Evolutionary conservation across 148 eudicot species (phyloP).

Genomic region (Silene conica): DNA sequence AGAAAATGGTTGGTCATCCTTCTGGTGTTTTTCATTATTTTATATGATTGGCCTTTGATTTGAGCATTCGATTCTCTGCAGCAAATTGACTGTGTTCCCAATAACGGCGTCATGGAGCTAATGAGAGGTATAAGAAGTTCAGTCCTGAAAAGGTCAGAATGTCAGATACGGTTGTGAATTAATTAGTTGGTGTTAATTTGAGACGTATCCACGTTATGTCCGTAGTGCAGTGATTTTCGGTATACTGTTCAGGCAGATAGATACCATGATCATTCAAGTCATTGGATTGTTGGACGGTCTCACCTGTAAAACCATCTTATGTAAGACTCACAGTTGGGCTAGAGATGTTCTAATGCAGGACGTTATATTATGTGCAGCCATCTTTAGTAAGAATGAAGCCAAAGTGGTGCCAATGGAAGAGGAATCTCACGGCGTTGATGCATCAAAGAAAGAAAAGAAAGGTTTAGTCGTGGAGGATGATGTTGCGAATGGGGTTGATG

Average conservation of each 20-base stretch:
- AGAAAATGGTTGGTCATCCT: conserved; percentile 53
- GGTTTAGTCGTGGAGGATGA: conserved; percentile 27
- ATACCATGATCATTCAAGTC: conserved; percentile 96
- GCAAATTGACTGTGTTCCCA: conserved; percentile 95
- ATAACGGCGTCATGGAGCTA: conserved; percentile 75
- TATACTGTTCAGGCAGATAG: conserved; percentile 73
- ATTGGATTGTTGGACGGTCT: conserved; percentile 71
- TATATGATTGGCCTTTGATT: conserved; percentile 5
- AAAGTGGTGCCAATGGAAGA: conserved; percentile 22
- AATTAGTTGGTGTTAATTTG: too few relatives aligned
- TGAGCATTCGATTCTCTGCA: conserved; percentile 19
- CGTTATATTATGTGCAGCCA: too few relatives aligned
- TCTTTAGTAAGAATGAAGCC: too few relatives aligned
- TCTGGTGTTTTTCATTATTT: background rate
- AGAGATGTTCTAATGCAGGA: too few relatives aligned
- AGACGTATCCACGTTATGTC: too few relatives aligned
- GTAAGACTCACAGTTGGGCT: too few relatives aligned
- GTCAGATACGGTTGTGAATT: too few relatives aligned
- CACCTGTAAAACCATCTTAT: too few relatives aligned
- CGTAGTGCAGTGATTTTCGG: too few relatives aligned
- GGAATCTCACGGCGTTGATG: conserved; percentile 7
- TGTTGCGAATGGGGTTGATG: conserved; percentile 14
- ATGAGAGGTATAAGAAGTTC: conserved; percentile 94
- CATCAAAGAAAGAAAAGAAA: conserved; percentile 27
- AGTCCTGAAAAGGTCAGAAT: conserved; percentile 97